Base-by-base conservation (phyloP, 208 protist genomes). In the Trypanosoma conorhini region DNA sequence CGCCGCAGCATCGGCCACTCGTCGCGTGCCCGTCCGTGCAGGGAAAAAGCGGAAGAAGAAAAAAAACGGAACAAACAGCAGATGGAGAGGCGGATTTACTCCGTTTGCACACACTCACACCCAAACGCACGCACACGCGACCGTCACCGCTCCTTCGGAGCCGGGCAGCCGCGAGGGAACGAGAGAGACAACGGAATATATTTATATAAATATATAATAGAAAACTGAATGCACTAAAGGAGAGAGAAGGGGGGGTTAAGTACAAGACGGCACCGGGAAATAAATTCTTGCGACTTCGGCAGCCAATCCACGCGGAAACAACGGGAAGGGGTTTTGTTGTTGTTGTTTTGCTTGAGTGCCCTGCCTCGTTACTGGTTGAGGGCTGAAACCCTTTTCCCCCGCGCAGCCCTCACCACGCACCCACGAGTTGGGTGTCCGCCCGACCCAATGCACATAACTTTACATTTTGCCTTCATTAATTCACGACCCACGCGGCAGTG, bases 21-120 rank as follows among this genome's bases (percentile, higher is more conserved):
- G 48, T 42, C 38, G 22, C 15, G 51, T 56, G 51, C 35, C n/a
- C 35, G 51, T 19, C 9, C 4, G 28, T 35, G 17, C 3, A 55
- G 12, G 59, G 48, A 3, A 69, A 42, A 60, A 60, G 33, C 10
- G 50, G 59, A 69, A 60, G 50, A 59, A 38, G 7, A 60, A 69
- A 50, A 26, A 60, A 42, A 22, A 17, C 22, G 26, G 5, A 54
- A 54, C 12, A 56, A 56, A 4, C 21, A 56, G 9, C 24, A 56
- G 17, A 31, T 56, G 9, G 17, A 30, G 17, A 17, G 28, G 19
- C 24, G 17, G 9, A 56, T n/a, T 30, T 31, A 1, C 28, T 1
- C 24, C n/a, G 21, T 5, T 56, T 26, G 1, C 24, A 3, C 33
- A 38, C 33, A 38, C 33, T 9, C 33, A 38, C 33, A 38, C n/a